A percentile compares a stretch with the other conserved stretches of the same genome.
phyloP scores from a whole-genome alignment of 768 basidiomycete species.

The Pulveroboletus sp. region DNA sequence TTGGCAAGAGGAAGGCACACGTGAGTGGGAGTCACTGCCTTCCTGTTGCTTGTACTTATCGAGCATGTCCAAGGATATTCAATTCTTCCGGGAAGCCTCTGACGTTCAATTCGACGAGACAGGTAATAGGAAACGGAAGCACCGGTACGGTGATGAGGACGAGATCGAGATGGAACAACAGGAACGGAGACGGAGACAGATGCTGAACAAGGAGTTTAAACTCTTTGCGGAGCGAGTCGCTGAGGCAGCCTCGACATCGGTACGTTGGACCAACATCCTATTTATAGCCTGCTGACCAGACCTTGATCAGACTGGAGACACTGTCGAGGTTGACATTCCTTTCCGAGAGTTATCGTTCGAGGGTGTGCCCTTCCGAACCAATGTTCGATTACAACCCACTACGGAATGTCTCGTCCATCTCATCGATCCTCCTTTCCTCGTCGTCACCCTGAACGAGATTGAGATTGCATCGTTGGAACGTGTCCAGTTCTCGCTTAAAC shows the following conservation, averaged over 20 bases:
- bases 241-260: conserved; percentile 73
- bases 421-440: conserved; percentile 92
- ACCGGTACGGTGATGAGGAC: conserved; percentile 96
- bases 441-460: conserved; percentile 90
- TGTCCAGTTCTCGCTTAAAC: conserved; percentile 92
- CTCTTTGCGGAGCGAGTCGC: conserved; percentile 89
- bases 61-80: conserved; percentile 66
- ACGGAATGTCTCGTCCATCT: conserved; percentile 96
- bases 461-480: conserved; percentile 96
- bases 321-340: conserved; percentile 91
- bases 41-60: background rate
- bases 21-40: conserved; percentile 40
- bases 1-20: conserved; percentile 97
- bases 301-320: conserved; percentile 61
- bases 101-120: conserved; percentile 99
- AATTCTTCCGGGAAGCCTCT: conserved; percentile 97
- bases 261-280: conserved; percentile 36
- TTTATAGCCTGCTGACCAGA: background rate
- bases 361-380: conserved; percentile 94
- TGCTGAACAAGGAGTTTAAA: conserved; percentile 93
- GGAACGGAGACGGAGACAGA: conserved; percentile 83
- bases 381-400: conserved; percentile 91
- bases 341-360: conserved; percentile 97
- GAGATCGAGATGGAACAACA: conserved; percentile 99
- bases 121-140: conserved; percentile 96